Base-by-base conservation (phyloP, 225 moss, liverwort and hornwort genomes). In the Pseudisothecium myosuroides region DNA sequence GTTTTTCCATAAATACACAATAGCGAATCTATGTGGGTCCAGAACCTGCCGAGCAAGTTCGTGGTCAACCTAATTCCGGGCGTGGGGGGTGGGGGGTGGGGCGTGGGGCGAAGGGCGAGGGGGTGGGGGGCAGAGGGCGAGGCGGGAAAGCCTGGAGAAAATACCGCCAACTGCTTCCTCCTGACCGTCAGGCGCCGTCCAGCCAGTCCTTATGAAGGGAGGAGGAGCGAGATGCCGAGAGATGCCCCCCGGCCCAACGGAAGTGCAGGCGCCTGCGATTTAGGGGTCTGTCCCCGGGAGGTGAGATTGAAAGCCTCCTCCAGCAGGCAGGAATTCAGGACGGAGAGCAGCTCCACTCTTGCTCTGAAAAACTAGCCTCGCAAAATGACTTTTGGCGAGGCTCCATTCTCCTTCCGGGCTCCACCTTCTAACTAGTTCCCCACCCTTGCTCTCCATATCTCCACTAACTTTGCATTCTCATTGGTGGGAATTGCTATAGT, bases 141-240 rank as follows among this genome's bases (percentile, higher is more conserved):
- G 23, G 49, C 11, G 49, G 31, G 19, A 34, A 32, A 20, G 47
- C 74, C 74, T 11, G 52, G 34, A 11, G 74, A 21, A 59, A 87
- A 86, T 77, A 91, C 91, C 91, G 83, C 86, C 91, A 86, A 72
- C 17, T 55, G 28, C 14, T 32, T 5, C n/a, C n/a, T 23, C 10
- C 86, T 37, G 89, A 87, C 79, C 58, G 49, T 50, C 79, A 39
- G 89, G 89, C 69, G 69, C 91, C 86, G 88, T 77, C 91, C 87
- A 56, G 43, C 24, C 65, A 56, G 29, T 32, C 29, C 88, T 20
- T 1, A 55, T 2, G 60, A 12, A 17, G 23, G 17, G 28, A 49
- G 56, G 37, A 54, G 59, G 41, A 31, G 5, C 0, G 18, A 21
- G 65, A 79, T 56, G n/a, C 55, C 23, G 5, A 0, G 5, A 52